Percentiles rank a stretch among this genome's conserved stretches.
Conservation (phyloP, 148 eudicot species). For the Dysphania ambrosioides region DNA sequence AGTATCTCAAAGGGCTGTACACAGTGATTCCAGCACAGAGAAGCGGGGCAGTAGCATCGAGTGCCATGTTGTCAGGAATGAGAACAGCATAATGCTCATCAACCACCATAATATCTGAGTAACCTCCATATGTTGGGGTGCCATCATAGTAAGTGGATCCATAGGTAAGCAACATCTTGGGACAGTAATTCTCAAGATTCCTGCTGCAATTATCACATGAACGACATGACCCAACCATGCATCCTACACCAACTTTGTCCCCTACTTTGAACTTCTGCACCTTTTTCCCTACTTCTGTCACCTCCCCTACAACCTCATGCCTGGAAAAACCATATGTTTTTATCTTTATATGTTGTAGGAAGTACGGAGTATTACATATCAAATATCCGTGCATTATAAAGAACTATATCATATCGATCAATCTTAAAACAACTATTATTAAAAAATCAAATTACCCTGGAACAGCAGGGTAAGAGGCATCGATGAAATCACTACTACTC, state of each 20-base stretch:
- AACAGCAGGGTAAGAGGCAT: slow-evolving; percentile 31
- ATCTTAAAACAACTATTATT: background rate
- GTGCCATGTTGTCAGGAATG: slow-evolving; percentile 36
- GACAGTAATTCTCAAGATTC: slow-evolving; percentile 36
- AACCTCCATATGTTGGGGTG: slow-evolving; percentile 37
- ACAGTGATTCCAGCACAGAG: slow-evolving; percentile 52
- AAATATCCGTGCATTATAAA: too few relatives aligned
- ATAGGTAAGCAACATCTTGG: slow-evolving; percentile 22
- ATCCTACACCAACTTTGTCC: slow-evolving; percentile 43
- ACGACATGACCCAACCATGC: slow-evolving; percentile 42
- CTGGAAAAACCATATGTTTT: slow-evolving; percentile 20
- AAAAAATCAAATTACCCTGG: slow-evolving; percentile 34
- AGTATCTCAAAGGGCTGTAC: slow-evolving; percentile 38
- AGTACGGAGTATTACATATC: too few relatives aligned
- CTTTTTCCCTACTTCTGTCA: slow-evolving; percentile 42
- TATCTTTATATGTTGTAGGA: too few relatives aligned
- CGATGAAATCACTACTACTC: slow-evolving; percentile 18
- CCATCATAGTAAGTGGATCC: slow-evolving; percentile 35
- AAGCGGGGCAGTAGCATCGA: slow-evolving; percentile 45
- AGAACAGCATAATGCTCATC: slow-evolving; percentile 23
- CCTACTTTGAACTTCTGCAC: slow-evolving; percentile 40
- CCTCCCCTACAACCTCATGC: slow-evolving; percentile 46
- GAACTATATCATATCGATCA: too few relatives aligned
- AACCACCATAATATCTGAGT: slow-evolving; percentile 39
- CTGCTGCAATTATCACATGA: slow-evolving; percentile 32